A percentile compares a stretch with the other conserved stretches of the same genome.
These are phyloP conservation scores for Pholiota adiposa DNA, from an alignment of 1,284 basidiomycete species.

Conservation along the genomic window DNA sequence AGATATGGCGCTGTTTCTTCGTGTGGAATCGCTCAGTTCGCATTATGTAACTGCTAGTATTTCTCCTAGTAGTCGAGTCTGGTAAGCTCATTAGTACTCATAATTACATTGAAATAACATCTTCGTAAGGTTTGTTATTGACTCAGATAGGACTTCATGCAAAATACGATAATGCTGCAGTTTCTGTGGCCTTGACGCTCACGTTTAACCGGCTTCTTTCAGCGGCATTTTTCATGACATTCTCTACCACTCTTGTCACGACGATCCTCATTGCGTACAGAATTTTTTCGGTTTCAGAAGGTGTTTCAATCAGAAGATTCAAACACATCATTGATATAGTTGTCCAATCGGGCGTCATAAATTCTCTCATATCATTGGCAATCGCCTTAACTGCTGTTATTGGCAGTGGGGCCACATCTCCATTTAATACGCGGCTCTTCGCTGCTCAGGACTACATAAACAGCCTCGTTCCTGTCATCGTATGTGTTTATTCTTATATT, in stretches of 20 bases:
- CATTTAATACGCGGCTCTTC: not conserved
- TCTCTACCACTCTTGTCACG: not conserved
- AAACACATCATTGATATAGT: conserved; percentile 5
- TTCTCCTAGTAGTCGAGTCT: not conserved
- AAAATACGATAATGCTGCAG: not conserved
- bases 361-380: not conserved
- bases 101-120: not conserved
- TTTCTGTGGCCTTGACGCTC: not conserved
- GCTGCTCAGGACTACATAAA: not conserved
- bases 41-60: not conserved
- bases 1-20: not conserved
- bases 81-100: not conserved
- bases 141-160: not conserved
- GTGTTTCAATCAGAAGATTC: not conserved
- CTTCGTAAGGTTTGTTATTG: not conserved
- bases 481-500: no score
- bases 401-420: not conserved
- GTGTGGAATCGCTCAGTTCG: not conserved
- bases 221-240: not conserved
- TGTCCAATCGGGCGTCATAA: conserved; percentile 1
- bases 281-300: not conserved
- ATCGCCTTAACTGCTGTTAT: not conserved
- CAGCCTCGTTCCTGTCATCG: no score
- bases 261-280: conserved; percentile 5
- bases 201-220: not conserved